Conservation (phyloP, 1,139 yeast genomes). For the Blastobotrys aristatus region DNA sequence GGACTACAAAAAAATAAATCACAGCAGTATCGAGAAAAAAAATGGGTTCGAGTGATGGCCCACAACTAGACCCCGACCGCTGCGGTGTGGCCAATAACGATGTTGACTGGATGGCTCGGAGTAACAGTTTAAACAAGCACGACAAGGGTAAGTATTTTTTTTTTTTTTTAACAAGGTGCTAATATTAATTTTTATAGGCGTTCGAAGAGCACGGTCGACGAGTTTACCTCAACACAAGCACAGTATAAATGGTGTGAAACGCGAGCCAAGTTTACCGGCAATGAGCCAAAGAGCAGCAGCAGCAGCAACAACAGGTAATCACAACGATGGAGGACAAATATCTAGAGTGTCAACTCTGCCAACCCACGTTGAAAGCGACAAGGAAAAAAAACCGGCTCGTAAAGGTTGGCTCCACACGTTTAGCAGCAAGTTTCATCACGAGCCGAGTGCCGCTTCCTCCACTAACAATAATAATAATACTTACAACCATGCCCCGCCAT, state of each 20-base stretch:
- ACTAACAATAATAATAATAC: too few relatives aligned
- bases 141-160: constrained; percentile 33
- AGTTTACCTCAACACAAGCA: constrained; percentile 1
- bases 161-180: background rate
- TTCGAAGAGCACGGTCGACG: constrained; percentile 4
- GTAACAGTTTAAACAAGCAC: constrained; percentile 45
- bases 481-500: too few relatives aligned
- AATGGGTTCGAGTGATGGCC: background rate
- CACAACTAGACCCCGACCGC: constrained; percentile 6
- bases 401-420: constrained; percentile 14
- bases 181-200: background rate
- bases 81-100: constrained; percentile 65
- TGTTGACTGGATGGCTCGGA: constrained; percentile 68
- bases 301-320: too few relatives aligned
- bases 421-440: constrained; percentile 13
- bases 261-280: background rate
- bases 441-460: background rate
- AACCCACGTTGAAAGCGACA: background rate
- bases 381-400: background rate
- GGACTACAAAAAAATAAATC: background rate
- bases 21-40: background rate
- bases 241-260: background rate
- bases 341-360: constrained; percentile 3
- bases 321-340: background rate
- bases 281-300: too few relatives aligned